Base-by-base conservation (phyloP, 495 filamentous ascomycete genomes). In the Lindgomyces ingoldianus region DNA sequence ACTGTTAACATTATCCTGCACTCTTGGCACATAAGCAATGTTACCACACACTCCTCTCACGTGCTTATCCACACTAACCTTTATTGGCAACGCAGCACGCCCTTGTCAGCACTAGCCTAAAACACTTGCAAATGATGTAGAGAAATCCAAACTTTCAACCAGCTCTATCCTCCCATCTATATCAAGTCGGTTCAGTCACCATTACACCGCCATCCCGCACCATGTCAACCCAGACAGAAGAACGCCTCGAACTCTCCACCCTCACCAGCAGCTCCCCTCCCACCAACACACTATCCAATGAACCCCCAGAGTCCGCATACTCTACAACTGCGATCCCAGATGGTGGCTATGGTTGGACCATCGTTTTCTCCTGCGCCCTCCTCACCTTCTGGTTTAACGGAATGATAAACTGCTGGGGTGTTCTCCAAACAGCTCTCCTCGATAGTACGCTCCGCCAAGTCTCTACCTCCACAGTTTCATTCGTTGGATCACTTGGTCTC, bases 341-440 rank as follows among this genome's bases (percentile, higher is more conserved):
- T 33, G 84, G 84, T 16, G 84, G 83, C 16, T 81, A 84, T 53
- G 84, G 81, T 49, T 87, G 84, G 84, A 75, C 81, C 16, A 75
- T 86, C 3, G 80, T 86, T 52, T 71, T 64, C 30, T 79, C 73
- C 8, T 84, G 83, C 65, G 77, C 78, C 0, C 64, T 81, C 0
- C 50, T 85, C 11, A 78, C 79, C 2, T 87, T 81, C 74, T 84
- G 81, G 83, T 76, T 81, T 44, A 76, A 81, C 29, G 83, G 83
- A 19, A 79, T 74, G 0, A 77, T 76, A 9, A 82, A 82, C 61
- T 77, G 75, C 54, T 87, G 84, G 84, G 85, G 85, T 14, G 74
- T 87, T 0, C 72, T 86, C 36, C 84, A 86, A 65, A 77, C 78
- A 0, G 83, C 79, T 0, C 75, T 86, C 4, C 72, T 81, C 0